A percentile compares a stretch with the other conserved stretches of the same genome.
These are phyloP conservation scores for Diplotaxis tenuifolia DNA, from an alignment of 345 rosid genomes.

Conservation along the genomic window DNA sequence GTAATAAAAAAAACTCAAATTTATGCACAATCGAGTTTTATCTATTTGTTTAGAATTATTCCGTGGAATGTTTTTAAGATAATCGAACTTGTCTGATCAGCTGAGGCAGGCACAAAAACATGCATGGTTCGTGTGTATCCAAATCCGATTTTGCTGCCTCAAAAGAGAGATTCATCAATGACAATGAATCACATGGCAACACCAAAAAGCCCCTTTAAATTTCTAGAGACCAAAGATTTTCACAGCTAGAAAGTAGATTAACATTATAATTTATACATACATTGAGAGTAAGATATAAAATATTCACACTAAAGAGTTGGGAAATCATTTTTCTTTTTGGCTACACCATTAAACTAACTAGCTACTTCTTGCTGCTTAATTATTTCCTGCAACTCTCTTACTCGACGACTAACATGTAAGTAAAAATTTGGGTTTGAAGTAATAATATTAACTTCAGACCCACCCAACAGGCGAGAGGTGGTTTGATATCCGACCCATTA, in stretches of 20 bases:
- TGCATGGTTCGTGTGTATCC: slow-evolving; percentile 10
- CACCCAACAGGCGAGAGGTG: slow-evolving; percentile 63
- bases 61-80: not conserved
- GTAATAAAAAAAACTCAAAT: not conserved
- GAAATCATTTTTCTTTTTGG: slow-evolving; percentile 9
- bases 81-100: slow-evolving; percentile 7
- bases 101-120: slow-evolving; percentile 12
- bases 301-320: slow-evolving; percentile 37
- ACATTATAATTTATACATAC: slow-evolving; percentile 8
- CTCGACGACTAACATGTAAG: slow-evolving; percentile 29
- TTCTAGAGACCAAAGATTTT: slow-evolving; percentile 25
- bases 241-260: slow-evolving; percentile 22
- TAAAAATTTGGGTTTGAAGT: slow-evolving; percentile 31
- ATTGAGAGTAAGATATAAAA: slow-evolving; percentile 13
- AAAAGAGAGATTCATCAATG: slow-evolving; percentile 22
- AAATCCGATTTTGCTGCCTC: slow-evolving; percentile 10
- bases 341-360: slow-evolving; percentile 29
- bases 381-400: slow-evolving; percentile 27
- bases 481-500: no score
- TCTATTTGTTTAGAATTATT: slow-evolving; percentile 7
- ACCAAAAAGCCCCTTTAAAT: not conserved
- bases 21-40: not conserved
- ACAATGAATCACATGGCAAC: slow-evolving; percentile 29
- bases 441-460: slow-evolving; percentile 52
- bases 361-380: slow-evolving; percentile 27